These are phyloP conservation scores for Lepidium aucheri DNA, from an alignment of 345 rosid species.

Conservation along the genomic window DNA sequence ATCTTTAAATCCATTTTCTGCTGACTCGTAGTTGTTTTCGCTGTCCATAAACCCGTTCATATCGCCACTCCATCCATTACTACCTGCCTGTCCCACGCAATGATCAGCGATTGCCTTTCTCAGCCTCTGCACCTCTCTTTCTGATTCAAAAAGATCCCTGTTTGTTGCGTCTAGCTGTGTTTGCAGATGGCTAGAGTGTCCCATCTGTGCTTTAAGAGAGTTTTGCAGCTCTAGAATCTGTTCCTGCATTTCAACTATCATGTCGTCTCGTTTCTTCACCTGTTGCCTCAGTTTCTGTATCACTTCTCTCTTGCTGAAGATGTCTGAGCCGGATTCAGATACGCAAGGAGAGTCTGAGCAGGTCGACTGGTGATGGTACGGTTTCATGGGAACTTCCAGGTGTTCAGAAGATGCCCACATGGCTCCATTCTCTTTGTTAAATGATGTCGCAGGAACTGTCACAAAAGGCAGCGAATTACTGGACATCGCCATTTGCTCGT, in stretches of 20 bases:
- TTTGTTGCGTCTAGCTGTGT: constrained; percentile 68
- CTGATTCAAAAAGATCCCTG: constrained; percentile 67
- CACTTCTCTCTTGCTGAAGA: constrained; percentile 87
- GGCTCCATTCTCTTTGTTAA: constrained; percentile 53
- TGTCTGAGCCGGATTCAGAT: constrained; percentile 96
- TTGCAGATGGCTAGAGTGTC: constrained; percentile 63
- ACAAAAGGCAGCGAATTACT: constrained; percentile 65
- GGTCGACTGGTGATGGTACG: constrained; percentile 64
- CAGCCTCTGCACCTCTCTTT: constrained; percentile 78
- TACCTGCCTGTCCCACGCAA: constrained; percentile 38
- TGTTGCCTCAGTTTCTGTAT: constrained; percentile 91
- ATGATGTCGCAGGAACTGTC: constrained; percentile 54
- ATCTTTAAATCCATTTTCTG: constrained; percentile 43
- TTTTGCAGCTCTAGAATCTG: constrained; percentile 68
- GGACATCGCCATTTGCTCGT: constrained; percentile 42
- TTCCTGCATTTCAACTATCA: constrained; percentile 96
- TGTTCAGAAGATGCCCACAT: constrained; percentile 73
- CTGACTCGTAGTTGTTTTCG: constrained; percentile 33
- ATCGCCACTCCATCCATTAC: constrained; percentile 60
- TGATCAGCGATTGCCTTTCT: constrained; percentile 89
- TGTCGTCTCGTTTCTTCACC: constrained; percentile 86
- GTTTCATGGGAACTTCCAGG: constrained; percentile 70
- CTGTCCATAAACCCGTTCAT: constrained; percentile 45
- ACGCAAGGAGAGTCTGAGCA: constrained; percentile 95
- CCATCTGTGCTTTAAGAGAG: constrained; percentile 53